phyloP scores from a whole-genome alignment of 768 basidiomycete genomes.

The Trametes maxima region DNA sequence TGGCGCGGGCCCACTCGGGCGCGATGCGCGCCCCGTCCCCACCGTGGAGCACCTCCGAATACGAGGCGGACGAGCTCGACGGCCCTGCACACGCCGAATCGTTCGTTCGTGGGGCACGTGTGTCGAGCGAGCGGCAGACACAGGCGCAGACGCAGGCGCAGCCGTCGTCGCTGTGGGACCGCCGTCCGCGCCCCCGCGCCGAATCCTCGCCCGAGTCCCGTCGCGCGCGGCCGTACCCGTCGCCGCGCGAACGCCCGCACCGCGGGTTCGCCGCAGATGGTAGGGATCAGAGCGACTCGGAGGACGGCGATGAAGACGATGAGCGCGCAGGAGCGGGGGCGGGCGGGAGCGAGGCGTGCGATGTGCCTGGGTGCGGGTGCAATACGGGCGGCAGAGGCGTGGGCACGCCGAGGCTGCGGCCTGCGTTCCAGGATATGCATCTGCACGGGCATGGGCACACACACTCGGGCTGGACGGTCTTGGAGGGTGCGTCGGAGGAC shows the following conservation, averaged over 20 bases:
- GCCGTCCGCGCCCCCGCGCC: not conserved
- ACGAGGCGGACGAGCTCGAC: slow-evolving; percentile 11
- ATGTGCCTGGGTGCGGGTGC: slow-evolving; percentile 20
- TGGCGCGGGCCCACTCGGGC: not conserved
- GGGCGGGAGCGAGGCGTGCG: slow-evolving; percentile 1
- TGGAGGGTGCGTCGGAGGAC: slow-evolving; percentile 9
- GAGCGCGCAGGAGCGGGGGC: not conserved
- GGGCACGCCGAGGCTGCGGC: slow-evolving; percentile 24
- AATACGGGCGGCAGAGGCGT: slow-evolving; percentile 5
- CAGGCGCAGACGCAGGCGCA: not conserved
- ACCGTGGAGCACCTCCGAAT: slow-evolving; percentile 13
- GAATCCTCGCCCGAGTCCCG: slow-evolving; percentile 12
- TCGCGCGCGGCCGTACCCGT: slow-evolving; percentile 9
- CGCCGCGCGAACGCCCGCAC: slow-evolving; percentile 1
- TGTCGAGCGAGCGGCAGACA: slow-evolving; percentile 9
- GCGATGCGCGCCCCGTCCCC: slow-evolving; percentile 4
- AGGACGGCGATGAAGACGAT: not conserved
- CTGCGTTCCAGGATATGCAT: slow-evolving; percentile 23
- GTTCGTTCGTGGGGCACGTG: slow-evolving; percentile 14
- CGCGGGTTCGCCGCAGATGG: not conserved
- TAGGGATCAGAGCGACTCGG: not conserved
- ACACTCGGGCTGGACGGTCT: slow-evolving; percentile 9
- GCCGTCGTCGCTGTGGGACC: not conserved
- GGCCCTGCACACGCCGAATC: slow-evolving; percentile 12
- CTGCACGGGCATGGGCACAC: not conserved